These are phyloP conservation scores for Xylogone sp. DNA, from an alignment of 2,329 filamentous ascomycete genomes.

Conservation along the genomic window DNA sequence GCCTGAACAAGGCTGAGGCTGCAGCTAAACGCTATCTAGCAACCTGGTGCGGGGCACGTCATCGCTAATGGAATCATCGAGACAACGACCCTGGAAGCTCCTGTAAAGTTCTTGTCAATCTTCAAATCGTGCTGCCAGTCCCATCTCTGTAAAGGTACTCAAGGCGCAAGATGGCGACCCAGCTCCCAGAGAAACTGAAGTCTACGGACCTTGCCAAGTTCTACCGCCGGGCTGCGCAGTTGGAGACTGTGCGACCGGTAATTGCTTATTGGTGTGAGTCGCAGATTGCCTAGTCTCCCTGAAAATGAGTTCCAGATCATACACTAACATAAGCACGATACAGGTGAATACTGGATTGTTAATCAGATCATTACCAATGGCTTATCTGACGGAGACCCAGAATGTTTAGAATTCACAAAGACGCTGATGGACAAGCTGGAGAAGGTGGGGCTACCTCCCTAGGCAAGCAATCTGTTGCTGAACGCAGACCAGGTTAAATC, in stretches of 20 bases:
- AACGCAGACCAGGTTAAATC: conserved; percentile 55
- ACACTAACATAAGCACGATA: conserved; percentile 18
- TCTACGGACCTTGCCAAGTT: conserved; percentile 81
- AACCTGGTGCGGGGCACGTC: no score
- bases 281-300: not conserved
- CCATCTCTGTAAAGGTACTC: no score
- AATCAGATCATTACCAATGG: conserved; percentile 83
- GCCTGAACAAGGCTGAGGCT: no score
- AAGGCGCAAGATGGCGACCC: conserved; percentile 58
- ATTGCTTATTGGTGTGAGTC: conserved; percentile 91
- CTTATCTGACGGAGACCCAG: conserved; percentile 74
- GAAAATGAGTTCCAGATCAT: not conserved
- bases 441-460: conserved; percentile 43
- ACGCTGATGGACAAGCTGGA: conserved; percentile 90
- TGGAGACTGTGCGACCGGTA: conserved; percentile 80
- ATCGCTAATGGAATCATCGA: no score
- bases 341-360: conserved; percentile 87
- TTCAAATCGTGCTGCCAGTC: no score
- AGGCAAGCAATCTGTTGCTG: not conserved
- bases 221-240: conserved; percentile 76
- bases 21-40: not conserved
- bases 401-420: conserved; percentile 77
- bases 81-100: no score
- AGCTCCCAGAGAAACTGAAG: conserved; percentile 70
- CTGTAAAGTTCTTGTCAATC: no score